Conservation (phyloP, 2,329 filamentous ascomycete genomes). For the Trichophyton rubrum region DNA sequence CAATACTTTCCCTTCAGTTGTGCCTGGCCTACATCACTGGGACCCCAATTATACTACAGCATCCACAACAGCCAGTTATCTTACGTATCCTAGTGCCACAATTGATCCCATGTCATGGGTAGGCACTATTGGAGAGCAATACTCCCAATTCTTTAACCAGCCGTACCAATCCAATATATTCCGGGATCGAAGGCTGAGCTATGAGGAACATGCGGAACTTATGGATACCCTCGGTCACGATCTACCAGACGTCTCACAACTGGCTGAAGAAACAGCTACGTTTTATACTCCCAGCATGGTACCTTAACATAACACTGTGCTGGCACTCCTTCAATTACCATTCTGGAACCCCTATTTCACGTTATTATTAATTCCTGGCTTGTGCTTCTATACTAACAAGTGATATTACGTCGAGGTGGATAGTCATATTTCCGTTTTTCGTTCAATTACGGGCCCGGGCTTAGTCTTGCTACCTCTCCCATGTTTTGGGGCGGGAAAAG, state of each 20-base stretch:
- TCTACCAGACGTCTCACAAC: conserved; percentile 33
- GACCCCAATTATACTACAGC: conserved; percentile 29
- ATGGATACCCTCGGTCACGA: conserved; percentile 63
- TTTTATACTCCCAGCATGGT: conserved; percentile 24
- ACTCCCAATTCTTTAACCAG: conserved; percentile 37
- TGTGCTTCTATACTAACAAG: neutral
- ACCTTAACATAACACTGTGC: neutral
- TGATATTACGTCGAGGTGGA: neutral
- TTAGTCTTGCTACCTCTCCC: neutral
- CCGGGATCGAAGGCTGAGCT: conserved; percentile 56
- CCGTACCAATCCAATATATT: conserved; percentile 35
- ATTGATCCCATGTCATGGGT: conserved; percentile 33
- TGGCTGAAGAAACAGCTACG: conserved; percentile 29
- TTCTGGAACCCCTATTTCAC: neutral
- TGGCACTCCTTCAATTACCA: neutral
- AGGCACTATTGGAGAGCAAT: conserved; percentile 31
- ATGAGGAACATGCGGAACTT: conserved; percentile 69
- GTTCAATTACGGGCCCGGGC: neutral
- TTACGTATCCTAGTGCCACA: conserved; percentile 24
- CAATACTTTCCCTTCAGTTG: conserved; percentile 30
- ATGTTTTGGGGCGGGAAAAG: neutral
- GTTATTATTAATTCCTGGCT: neutral
- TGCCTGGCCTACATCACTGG: conserved; percentile 31
- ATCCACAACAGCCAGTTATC: conserved; percentile 25
- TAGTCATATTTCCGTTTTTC: neutral